These are phyloP conservation scores for Gleditsia sinensis DNA, from an alignment of 306 rosid genomes.

Conservation along the genomic window DNA sequence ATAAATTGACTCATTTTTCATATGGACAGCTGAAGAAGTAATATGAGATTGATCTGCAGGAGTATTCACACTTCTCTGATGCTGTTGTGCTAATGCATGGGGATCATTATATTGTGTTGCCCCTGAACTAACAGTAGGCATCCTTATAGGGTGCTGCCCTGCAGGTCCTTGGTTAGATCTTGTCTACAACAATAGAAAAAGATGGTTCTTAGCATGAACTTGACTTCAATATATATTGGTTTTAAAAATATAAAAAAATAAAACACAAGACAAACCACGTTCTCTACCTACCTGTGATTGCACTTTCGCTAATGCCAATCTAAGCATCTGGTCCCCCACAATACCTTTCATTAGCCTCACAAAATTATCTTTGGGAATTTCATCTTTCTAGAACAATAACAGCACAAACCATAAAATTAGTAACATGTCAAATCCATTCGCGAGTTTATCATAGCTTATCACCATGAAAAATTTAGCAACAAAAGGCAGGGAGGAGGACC, in stretches of 20 bases:
- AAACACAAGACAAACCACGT: slow-evolving; percentile 21
- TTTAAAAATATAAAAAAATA: slow-evolving; percentile 3
- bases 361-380: slow-evolving; percentile 82
- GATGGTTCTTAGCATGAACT: slow-evolving; percentile 25
- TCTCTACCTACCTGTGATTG: slow-evolving; percentile 62
- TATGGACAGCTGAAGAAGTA: slow-evolving; percentile 56
- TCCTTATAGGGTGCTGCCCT: slow-evolving; percentile 65
- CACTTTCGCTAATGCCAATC: slow-evolving; percentile 67
- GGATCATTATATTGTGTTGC: slow-evolving; percentile 66
- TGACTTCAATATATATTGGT: neutral
- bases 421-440: slow-evolving; percentile 28
- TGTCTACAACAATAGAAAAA: slow-evolving; percentile 35
- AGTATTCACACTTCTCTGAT: slow-evolving; percentile 67
- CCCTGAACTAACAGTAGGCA: slow-evolving; percentile 59
- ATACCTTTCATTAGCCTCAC: slow-evolving; percentile 72
- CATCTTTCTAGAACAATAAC: slow-evolving; percentile 62
- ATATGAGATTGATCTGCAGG: slow-evolving; percentile 60
- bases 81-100: slow-evolving; percentile 68
- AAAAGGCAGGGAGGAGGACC: neutral
- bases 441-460: neutral
- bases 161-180: slow-evolving; percentile 48
- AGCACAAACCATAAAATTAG: slow-evolving; percentile 31
- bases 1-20: slow-evolving; percentile 2
- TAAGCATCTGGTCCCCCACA: slow-evolving; percentile 92
- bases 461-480: neutral